phyloP scores from a whole-genome alignment of 2,329 filamentous ascomycete genomes.

The Sporothrix schenckii region DNA sequence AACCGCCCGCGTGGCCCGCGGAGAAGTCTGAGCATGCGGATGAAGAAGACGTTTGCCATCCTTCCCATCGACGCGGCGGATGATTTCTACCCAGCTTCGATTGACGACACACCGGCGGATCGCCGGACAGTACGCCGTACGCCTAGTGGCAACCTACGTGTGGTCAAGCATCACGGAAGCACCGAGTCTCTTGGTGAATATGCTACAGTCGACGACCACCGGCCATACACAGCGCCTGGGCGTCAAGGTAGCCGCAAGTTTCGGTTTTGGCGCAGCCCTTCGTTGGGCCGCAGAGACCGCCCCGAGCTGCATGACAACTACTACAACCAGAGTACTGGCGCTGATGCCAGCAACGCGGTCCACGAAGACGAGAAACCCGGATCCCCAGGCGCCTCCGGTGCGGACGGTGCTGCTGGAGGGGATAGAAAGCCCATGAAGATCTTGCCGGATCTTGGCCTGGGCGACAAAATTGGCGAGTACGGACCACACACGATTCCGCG shows the following conservation, averaged over 20 bases:
- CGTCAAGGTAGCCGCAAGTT: slow-evolving; percentile 36
- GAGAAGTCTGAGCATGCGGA: slow-evolving; percentile 55
- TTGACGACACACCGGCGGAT: slow-evolving; percentile 47
- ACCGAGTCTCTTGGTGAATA: slow-evolving; percentile 47
- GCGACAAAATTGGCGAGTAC: slow-evolving; percentile 55
- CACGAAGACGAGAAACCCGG: neutral
- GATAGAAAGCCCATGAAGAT: slow-evolving; percentile 31
- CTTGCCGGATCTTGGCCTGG: slow-evolving; percentile 48
- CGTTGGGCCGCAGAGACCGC: slow-evolving; percentile 5
- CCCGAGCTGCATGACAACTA: neutral
- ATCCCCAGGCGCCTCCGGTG: no score
- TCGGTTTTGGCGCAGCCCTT: slow-evolving; percentile 32
- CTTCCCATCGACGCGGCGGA: slow-evolving; percentile 55
- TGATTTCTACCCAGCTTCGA: slow-evolving; percentile 38
- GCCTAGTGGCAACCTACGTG: slow-evolving; percentile 62
- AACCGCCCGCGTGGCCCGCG: slow-evolving; percentile 52
- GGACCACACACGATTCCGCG: slow-evolving; percentile 57
- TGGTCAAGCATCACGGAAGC: slow-evolving; percentile 59
- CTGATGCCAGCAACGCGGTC: neutral
- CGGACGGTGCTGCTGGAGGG: neutral
- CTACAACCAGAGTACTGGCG: neutral
- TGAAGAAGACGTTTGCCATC: slow-evolving; percentile 65
- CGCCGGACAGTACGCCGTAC: slow-evolving; percentile 62
- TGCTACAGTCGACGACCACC: slow-evolving; percentile 36
- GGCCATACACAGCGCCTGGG: slow-evolving; percentile 47